Evolutionary conservation across 805 yeast genomes (phyloP), one percentile per base, ranked within the genome.

Genomic region (Yamadazyma olivae): DNA sequence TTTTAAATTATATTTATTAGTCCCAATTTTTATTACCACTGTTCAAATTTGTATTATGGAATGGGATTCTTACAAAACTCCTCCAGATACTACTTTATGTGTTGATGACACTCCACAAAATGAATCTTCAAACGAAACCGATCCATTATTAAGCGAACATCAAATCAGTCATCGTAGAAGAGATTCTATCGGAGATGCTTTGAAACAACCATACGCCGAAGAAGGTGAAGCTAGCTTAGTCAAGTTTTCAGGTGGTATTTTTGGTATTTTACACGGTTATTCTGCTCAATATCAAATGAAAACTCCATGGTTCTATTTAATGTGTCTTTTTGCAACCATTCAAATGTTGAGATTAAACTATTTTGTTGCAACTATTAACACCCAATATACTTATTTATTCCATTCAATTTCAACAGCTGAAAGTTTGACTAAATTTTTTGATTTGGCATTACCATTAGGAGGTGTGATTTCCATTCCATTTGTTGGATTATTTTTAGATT

Each of bases 281-380:
- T 66, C 77, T 3, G 70, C 77, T 7, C 45, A 59, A 23, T 64
- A 57, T 38, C 81, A 75, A 53, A 59, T 75, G 51, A 63, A 59
- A 40, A 68, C 79, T 2, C 71, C 66, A 36, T 75, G 80, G 80
- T 75, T 75, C 45, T 45, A 55, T 29, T 56, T 75, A 28, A 72
- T 74, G 60, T 66, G 76, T 45, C 32, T 60, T 19, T 74, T 74
- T 49, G 62, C 77, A n/a, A 72, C 75, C 15, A 66, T 75, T 40
- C 78, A 71, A 55, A 75, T 75, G 81, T 61, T 75, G 40, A 58
- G 81, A 48, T 56, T 75, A 37, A 75, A 75, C 54, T 75, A 75
- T 54, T 75, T 75, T 52, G 81, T 75, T 33, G 80, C 81, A 17
- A 75, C 81, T 13, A 63, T 75, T 39, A 67, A 71, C 35, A 64